Percentiles rank a stretch among this genome's conserved stretches.
These are phyloP conservation scores for Theobroma grandiflorum DNA, from an alignment of 441 rosid genomes.

Conservation along the genomic window DNA sequence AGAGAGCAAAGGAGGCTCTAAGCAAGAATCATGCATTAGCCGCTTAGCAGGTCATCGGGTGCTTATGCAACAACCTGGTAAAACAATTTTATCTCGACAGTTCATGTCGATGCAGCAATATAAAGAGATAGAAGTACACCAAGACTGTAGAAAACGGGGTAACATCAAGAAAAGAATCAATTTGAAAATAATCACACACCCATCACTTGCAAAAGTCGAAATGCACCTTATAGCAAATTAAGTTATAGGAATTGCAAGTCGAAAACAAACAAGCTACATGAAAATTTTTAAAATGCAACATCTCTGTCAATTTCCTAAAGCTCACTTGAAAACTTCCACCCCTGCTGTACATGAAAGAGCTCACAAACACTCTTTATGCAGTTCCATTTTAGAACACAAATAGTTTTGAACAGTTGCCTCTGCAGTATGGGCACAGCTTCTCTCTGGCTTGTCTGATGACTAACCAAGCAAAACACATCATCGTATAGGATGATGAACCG, in stretches of 20 bases:
- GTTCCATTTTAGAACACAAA: conserved; percentile 14
- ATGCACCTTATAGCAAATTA: not conserved
- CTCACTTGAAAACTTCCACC: conserved; percentile 21
- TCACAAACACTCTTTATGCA: not conserved
- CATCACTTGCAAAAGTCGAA: not conserved
- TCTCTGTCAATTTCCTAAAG: conserved; percentile 22
- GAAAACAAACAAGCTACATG: not conserved
- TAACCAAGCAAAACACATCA: conserved; percentile 16
- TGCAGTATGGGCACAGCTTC: not conserved
- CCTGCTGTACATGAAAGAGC: conserved; percentile 30
- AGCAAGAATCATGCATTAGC: not conserved
- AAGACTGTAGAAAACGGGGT: not conserved
- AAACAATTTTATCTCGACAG: not conserved
- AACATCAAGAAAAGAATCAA: not conserved
- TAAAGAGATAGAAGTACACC: not conserved
- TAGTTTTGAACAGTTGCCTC: not conserved
- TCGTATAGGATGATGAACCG: not conserved
- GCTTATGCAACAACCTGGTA: not conserved
- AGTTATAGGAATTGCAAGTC: not conserved
- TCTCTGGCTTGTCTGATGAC: conserved; percentile 18
- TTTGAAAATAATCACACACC: not conserved
- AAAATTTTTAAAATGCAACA: not conserved
- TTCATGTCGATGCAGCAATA: not conserved
- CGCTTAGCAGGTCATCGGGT: not conserved
- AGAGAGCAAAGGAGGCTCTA: too few relatives aligned